Base-by-base conservation (phyloP, 2,329 filamentous ascomycete species). In the Pseudocercospora crystallina region DNA sequence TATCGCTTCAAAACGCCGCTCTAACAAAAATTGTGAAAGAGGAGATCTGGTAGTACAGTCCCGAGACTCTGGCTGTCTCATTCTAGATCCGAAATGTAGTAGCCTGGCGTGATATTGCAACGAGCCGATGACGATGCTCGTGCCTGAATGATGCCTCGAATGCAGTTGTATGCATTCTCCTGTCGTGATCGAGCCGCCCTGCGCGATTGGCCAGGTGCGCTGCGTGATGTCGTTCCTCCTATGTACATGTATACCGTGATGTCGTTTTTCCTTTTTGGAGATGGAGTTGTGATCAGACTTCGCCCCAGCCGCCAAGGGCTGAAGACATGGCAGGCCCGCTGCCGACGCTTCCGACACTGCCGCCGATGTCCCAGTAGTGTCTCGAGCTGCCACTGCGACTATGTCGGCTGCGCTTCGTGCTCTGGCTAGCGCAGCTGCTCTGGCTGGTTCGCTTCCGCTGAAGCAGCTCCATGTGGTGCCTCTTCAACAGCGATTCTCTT, bases 291-390 rank as follows among this genome's bases (percentile, higher is more conserved):
- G 7, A 5, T 63, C 56, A 86, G 20, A 87, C 81, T 71, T 92
- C 89, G 8, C 87, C 88, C 89, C 89, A 94, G 60, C 81, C 85
- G 12, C 88, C 88, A 77, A 87, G 82, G 1, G 60, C 64, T 41
- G 58, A 59, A 43, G 63, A 65, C 47, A 65, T 58, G 2, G 58
- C 61, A 33, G 54, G 64, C 33, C 61, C 65, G 45, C 65, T 66
- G 15, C 73, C 73, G 3, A 86, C 86, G 48, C 87, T 91, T 2
- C 87, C 88, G 17, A 90, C 80, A 61, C 84, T 90, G 5, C 84
- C 87, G 20, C 89, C 89, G 58, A 96, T 82, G 68, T 96, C 91
- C 91, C 91, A 96, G 69, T 95, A 96, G 67, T 95, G 89, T 46
- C 90, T 76, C 39, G 85, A 89, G 38, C 87, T 91, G 5, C 56